Percentiles rank a stretch among this genome's conserved stretches.
These are phyloP conservation scores for Dissophora ornata DNA, from an alignment of 192 early-diverging fungal genomes.

Conservation along the genomic window DNA sequence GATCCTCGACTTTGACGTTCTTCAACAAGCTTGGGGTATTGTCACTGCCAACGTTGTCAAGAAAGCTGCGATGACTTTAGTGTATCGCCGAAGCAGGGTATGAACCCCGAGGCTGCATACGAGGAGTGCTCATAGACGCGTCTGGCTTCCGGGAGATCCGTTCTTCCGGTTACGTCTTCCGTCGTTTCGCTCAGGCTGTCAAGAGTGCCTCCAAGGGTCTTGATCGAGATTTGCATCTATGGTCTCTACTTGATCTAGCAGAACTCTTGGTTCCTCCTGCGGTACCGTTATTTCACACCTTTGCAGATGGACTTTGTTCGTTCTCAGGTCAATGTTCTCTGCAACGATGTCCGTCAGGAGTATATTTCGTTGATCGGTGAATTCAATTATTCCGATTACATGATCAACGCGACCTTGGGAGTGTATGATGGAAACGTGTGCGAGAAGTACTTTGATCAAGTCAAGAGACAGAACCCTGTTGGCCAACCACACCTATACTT, in stretches of 20 bases:
- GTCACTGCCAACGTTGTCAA: too few relatives aligned
- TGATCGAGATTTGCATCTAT: constrained; percentile 81
- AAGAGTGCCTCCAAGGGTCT: constrained; percentile 68
- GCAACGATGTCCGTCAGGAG: constrained; percentile 75
- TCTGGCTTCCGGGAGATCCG: constrained; percentile 83
- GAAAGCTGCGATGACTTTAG: constrained; percentile 84
- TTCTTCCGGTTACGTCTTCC: constrained; percentile 81
- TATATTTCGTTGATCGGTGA: constrained; percentile 85
- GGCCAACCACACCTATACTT: constrained; percentile 76
- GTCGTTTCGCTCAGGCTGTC: constrained; percentile 83
- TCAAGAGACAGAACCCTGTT: constrained; percentile 78
- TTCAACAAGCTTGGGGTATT: constrained; percentile 82
- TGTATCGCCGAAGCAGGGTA: constrained; percentile 74
- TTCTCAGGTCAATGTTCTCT: constrained; percentile 69
- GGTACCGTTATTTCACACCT: constrained; percentile 81
- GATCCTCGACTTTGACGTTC: constrained; percentile 65
- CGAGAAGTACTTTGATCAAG: constrained; percentile 84
- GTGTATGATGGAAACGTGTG: constrained; percentile 86
- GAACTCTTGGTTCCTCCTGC: constrained; percentile 84
- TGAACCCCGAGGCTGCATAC: too few relatives aligned
- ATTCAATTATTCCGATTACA: constrained; percentile 88
- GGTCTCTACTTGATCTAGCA: constrained; percentile 83
- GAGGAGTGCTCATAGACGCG: constrained; percentile 85
- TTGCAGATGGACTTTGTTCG: constrained; percentile 77
- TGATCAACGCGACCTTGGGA: constrained; percentile 89